Base-by-base conservation (phyloP, 2,329 filamentous ascomycete species). In the Dactylella cylindrospora region DNA sequence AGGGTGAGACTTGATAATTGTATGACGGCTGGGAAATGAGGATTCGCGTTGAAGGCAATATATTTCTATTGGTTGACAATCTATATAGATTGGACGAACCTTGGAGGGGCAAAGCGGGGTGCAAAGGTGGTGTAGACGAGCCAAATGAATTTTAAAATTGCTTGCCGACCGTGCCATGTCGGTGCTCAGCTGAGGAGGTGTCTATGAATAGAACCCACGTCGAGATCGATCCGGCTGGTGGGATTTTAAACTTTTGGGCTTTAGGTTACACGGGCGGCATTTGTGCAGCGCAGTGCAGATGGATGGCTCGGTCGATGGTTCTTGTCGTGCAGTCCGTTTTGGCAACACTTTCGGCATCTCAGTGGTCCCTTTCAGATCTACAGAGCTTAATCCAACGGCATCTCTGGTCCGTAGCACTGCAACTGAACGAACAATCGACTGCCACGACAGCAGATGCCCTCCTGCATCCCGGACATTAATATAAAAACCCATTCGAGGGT, bases 401-500 rank as follows among this genome's bases (percentile, higher is more conserved):
- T 38, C 17, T 53, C 43, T 22, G 5, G 25, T 40, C 47, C 17
- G 22, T 29, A 33, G 31, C 31, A 19, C 19, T 19, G 10, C 38
- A 8, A 17, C 13, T 26, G 31, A 23, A 50, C 57, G 49, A 62
- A 54, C 57, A 33, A 52, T 26, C 25, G 32, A 17, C 26, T 47
- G 57, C 57, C 57, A 62, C 57, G 57, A 62, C 49, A 54, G 29
- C 49, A 54, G 31, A 33, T 33, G 4, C 31, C 36, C 26, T 40
- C 20, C 20, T 23, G 26, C 36, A 9, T 19, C 19, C 17, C 36
- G 23, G 17, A 5, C 36, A 23, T 40, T 22, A 23, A 40, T 40
- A 43, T 40, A 52, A 51, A 52, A 51, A 40, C 40, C 40, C 31
- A n/a, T n/a, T 62, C 57, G 57, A 39, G 26, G 43, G 41, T 43